These are phyloP conservation scores for Phytophthora podocarpi DNA, from an alignment of 352 stramenopile species.

Conservation along the genomic window DNA sequence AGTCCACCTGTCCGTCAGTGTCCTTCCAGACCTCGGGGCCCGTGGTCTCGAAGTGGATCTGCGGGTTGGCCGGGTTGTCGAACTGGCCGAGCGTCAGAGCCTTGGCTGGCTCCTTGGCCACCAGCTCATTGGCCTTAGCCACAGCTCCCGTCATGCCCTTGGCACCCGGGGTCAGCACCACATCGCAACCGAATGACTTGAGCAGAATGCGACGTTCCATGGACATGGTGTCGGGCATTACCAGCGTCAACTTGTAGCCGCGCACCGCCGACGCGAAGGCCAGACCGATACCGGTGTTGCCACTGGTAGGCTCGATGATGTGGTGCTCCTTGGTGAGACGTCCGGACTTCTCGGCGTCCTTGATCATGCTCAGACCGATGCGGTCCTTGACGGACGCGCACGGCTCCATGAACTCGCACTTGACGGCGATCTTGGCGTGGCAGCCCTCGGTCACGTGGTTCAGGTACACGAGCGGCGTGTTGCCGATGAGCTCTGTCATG, in stretches of 20 bases:
- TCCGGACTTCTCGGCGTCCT: constrained; percentile 70
- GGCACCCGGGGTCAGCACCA: constrained; percentile 92
- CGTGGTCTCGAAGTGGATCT: constrained; percentile 92
- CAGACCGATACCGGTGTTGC: constrained; percentile 95
- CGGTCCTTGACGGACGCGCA: constrained; percentile 88
- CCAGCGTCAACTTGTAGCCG: constrained; percentile 93
- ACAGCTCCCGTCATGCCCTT: constrained; percentile 83
- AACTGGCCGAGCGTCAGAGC: constrained; percentile 93
- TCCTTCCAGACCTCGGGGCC: constrained; percentile 89
- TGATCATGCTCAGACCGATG: constrained; percentile 89
- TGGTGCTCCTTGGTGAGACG: constrained; percentile 75
- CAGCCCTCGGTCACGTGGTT: constrained; percentile 81
- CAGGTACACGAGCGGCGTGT: constrained; percentile 94
- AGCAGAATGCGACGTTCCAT: constrained; percentile 96
- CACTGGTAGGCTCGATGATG: constrained; percentile 95
- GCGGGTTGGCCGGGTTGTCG: constrained; percentile 97
- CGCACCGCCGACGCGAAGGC: constrained; percentile 91
- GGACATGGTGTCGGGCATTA: constrained; percentile 96
- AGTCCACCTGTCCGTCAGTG: constrained; percentile 87
- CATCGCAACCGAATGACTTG: constrained; percentile 92
- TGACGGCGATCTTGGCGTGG: constrained; percentile 87
- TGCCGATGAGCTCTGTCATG: constrained; percentile 95
- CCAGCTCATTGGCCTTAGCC: constrained; percentile 80
- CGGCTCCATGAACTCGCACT: constrained; percentile 92
- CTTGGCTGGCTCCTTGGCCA: constrained; percentile 68